Evolutionary conservation across 805 yeast species (phyloP).

Genomic region (Nakazawaea laoshanensis): DNA sequence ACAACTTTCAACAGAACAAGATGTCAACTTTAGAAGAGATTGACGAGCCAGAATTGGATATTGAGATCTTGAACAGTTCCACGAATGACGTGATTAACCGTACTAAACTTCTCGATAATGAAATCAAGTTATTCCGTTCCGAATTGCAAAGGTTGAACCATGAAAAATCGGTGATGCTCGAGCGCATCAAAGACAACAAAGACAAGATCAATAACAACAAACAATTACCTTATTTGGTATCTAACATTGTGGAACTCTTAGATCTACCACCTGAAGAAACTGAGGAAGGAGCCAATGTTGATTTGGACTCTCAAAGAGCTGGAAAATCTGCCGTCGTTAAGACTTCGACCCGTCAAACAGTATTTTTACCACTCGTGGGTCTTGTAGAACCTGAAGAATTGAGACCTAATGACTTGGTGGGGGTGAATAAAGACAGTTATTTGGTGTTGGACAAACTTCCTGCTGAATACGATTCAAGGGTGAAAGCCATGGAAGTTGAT

Average conservation of each 20-base stretch:
- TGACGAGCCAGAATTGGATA: conserved; percentile 66
- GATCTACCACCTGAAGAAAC: conserved; percentile 77
- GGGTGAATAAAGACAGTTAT: conserved; percentile 96
- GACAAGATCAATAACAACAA: conserved; percentile 93
- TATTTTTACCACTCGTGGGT: conserved; percentile 91
- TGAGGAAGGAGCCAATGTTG: conserved; percentile 93
- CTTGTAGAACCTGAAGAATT: conserved; percentile 85
- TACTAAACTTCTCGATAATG: conserved; percentile 84
- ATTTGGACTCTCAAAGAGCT: conserved; percentile 79
- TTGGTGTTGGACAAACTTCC: conserved; percentile 90
- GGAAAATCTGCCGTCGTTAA: conserved; percentile 98
- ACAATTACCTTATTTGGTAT: conserved; percentile 93
- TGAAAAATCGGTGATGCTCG: conserved; percentile 88
- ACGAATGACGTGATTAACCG: conserved; percentile 81
- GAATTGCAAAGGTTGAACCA: conserved; percentile 86
- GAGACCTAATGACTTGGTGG: conserved; percentile 96
- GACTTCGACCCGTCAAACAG: conserved; percentile 96
- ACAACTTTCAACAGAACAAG: conserved; percentile 1
- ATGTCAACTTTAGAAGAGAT: conserved; percentile 87
- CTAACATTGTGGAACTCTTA: conserved; percentile 90
- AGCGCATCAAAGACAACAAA: conserved; percentile 89
- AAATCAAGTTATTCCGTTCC: conserved; percentile 88
- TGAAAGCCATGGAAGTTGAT: conserved; percentile 98
- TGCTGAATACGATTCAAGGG: conserved; percentile 95
- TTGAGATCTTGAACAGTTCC: conserved; percentile 70